Evolutionary conservation across 805 yeast genomes (phyloP).

Genomic region (Saccharomycopsis guyanensis): DNA sequence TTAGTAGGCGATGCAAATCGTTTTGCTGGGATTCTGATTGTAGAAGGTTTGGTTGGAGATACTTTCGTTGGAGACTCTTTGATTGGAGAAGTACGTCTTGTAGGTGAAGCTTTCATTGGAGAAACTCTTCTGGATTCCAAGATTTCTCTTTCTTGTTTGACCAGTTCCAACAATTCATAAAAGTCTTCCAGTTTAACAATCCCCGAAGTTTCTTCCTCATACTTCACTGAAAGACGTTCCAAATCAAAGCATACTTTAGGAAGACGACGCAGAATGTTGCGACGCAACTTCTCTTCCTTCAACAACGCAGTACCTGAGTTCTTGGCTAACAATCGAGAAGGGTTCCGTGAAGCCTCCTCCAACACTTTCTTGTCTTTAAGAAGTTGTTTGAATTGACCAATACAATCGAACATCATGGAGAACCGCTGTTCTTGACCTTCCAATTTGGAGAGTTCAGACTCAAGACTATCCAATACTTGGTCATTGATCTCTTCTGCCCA

Average conservation of each 20-base stretch:
- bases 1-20: background rate
- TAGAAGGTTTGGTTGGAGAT: conserved; percentile 6
- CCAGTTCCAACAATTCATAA: conserved; percentile 6
- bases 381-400: conserved; percentile 48
- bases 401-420: conserved; percentile 48
- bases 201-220: conserved; percentile 31
- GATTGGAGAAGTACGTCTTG: background rate
- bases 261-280: conserved; percentile 54
- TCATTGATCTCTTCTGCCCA: conserved; percentile 47
- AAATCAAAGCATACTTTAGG: conserved; percentile 57
- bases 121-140: background rate
- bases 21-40: background rate
- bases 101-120: background rate
- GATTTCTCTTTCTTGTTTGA: conserved; percentile 6
- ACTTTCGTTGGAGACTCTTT: conserved; percentile 1
- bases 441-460: conserved; percentile 48
- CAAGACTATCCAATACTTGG: conserved; percentile 52
- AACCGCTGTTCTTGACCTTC: conserved; percentile 42
- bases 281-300: conserved; percentile 72
- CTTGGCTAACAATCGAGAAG: conserved; percentile 67
- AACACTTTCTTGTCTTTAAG: conserved; percentile 54
- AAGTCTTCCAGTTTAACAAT: conserved; percentile 7
- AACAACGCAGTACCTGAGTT: conserved; percentile 72
- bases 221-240: conserved; percentile 38
- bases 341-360: conserved; percentile 65